Evolutionary conservation across 768 basidiomycete species (phyloP).

Genomic region (Punctularia strigosozonata): DNA sequence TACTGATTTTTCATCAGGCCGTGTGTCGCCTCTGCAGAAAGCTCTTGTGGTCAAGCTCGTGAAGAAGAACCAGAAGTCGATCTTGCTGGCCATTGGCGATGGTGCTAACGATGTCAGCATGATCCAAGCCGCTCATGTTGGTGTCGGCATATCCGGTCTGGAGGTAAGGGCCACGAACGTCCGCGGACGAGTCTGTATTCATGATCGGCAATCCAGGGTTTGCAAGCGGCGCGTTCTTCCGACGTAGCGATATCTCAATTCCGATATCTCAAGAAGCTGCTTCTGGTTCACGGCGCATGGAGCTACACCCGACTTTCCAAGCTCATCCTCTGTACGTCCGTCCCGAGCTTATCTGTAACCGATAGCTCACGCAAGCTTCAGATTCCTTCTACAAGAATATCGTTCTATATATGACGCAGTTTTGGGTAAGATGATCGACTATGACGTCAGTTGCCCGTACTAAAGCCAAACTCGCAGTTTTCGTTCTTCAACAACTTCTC

Average conservation of each 20-base stretch:
- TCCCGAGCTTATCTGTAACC: conserved; percentile 1
- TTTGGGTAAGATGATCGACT: conserved; percentile 58
- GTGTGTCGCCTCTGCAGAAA: conserved; percentile 95
- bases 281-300: conserved; percentile 98
- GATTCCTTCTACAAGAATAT: conserved; percentile 99
- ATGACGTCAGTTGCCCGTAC: background rate
- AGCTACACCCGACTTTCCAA: conserved; percentile 94
- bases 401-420: conserved; percentile 94
- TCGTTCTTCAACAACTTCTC: conserved; percentile 99
- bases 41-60: conserved; percentile 98
- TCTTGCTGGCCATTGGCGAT: conserved; percentile 94
- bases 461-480: conserved; percentile 41
- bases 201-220: conserved; percentile 41
- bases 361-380: conserved; percentile 18
- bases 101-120: conserved; percentile 98
- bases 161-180: conserved; percentile 42
- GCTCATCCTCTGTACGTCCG: conserved; percentile 78
- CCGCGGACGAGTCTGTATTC: background rate
- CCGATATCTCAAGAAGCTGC: conserved; percentile 84
- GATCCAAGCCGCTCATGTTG: conserved; percentile 98
- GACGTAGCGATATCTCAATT: conserved; percentile 99
- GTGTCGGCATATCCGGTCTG: conserved; percentile 94
- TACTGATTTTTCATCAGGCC: conserved; percentile 37
- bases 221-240: conserved; percentile 96
- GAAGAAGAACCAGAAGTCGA: conserved; percentile 89